Percentiles rank a stretch among this genome's conserved stretches.
Conservation (phyloP, 768 basidiomycete genomes). For the Strobilomyces dryophilus region DNA sequence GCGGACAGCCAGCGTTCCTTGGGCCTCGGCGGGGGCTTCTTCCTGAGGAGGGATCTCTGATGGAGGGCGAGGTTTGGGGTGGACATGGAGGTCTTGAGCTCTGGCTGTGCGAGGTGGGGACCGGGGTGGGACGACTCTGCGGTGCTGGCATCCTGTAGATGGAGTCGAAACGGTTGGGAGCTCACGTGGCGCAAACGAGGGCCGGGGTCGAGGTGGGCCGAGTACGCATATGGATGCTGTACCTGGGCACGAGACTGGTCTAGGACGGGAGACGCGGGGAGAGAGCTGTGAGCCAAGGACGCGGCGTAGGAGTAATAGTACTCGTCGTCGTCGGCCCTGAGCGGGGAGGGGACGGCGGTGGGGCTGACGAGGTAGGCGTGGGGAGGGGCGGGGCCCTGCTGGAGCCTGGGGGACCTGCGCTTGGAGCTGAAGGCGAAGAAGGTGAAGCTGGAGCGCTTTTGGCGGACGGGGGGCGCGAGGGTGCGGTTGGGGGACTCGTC, state of each 20-base stretch:
- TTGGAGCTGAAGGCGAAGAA: constrained; percentile 30
- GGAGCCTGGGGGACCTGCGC: constrained; percentile 15
- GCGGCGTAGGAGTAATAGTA: constrained; percentile 52
- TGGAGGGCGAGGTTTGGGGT: constrained; percentile 55
- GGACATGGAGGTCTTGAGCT: constrained; percentile 54
- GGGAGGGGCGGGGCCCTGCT: constrained; percentile 7
- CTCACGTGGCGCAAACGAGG: constrained; percentile 18
- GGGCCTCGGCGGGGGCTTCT: constrained; percentile 21
- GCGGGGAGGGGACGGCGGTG: constrained; percentile 16
- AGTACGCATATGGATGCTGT: constrained; percentile 53
- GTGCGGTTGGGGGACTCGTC: constrained; percentile 55
- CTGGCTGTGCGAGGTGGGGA: background rate
- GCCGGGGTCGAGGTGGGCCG: constrained; percentile 20
- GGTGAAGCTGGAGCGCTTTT: constrained; percentile 42
- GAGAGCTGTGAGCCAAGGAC: constrained; percentile 26
- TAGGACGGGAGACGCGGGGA: constrained; percentile 8
- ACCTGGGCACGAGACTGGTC: constrained; percentile 21
- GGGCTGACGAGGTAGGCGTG: constrained; percentile 11
- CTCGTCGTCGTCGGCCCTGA: constrained; percentile 38
- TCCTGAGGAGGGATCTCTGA: constrained; percentile 13
- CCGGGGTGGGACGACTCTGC: background rate
- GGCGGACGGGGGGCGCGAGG: constrained; percentile 10
- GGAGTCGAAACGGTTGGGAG: constrained; percentile 22
- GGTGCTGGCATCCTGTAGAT: constrained; percentile 6
- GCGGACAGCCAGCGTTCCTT: constrained; percentile 68